Conservation (phyloP, 2,329 filamentous ascomycete genomes). For the Pseudonectria buxi region DNA sequence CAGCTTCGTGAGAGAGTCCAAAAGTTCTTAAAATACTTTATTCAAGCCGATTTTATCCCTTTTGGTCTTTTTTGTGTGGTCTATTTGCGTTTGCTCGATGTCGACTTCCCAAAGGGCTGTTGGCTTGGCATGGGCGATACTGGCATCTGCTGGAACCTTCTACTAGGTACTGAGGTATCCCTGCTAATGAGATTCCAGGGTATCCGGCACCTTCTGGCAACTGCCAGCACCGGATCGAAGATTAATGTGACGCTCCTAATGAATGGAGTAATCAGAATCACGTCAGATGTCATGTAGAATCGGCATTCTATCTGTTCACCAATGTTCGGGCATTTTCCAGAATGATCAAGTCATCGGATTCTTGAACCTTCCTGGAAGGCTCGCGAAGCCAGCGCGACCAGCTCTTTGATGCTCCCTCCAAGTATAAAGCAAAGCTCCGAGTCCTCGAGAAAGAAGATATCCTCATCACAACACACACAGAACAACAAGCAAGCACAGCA, state of each 20-base stretch:
- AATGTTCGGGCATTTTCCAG: constrained; percentile 16
- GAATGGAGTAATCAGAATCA: constrained; percentile 3
- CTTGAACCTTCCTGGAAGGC: constrained; percentile 12
- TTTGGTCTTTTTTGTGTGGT: no score
- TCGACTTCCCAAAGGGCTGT: neutral
- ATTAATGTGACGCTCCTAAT: constrained; percentile 9
- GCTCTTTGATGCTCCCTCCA: constrained; percentile 4
- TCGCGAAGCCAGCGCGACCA: constrained; percentile 9
- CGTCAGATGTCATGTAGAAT: constrained; percentile 7
- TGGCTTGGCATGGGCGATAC: neutral
- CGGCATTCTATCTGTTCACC: constrained; percentile 4
- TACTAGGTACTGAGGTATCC: no score
- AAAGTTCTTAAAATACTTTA: no score
- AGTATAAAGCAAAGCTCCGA: constrained; percentile 26
- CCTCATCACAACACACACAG: constrained; percentile 21
- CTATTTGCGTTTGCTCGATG: neutral
- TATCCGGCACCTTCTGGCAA: constrained; percentile 13
- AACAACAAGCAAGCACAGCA: constrained; percentile 18
- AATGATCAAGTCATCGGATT: constrained; percentile 13
- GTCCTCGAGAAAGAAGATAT: constrained; percentile 7
- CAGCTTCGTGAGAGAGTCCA: no score
- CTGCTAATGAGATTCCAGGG: neutral
- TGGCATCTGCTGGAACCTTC: constrained; percentile 13
- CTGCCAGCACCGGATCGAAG: constrained; percentile 6
- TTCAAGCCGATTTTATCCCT: no score